These are phyloP conservation scores for maize (Zea mays) DNA, from an alignment of 176 grass and related monocot species.

Conservation along the genomic window DNA sequence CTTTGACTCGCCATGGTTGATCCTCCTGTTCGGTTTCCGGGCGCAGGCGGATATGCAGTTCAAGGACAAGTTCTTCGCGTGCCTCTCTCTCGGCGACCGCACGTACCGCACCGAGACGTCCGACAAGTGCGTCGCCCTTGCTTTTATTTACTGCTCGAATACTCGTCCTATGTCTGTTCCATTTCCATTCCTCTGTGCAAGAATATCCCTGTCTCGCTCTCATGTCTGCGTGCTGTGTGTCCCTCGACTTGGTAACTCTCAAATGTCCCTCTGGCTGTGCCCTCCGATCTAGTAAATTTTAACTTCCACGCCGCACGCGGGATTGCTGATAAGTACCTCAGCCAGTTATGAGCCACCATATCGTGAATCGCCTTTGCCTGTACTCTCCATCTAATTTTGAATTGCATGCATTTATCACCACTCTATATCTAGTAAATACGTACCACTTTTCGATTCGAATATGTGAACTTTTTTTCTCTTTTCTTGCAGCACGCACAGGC, in stretches of 20 bases:
- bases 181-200: not conserved
- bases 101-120: slow-evolving; percentile 82
- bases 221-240: not conserved
- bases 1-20: not conserved
- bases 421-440: not conserved
- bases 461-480: not conserved
- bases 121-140: slow-evolving; percentile 56
- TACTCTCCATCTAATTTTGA: not conserved
- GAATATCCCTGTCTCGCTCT: not conserved
- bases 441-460: slow-evolving; percentile 15
- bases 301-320: not conserved
- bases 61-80: slow-evolving; percentile 95
- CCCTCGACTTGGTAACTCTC: not conserved
- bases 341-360: not conserved
- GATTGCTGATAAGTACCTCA: not conserved
- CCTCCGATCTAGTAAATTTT: not conserved
- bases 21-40: slow-evolving; percentile 21
- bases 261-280: not conserved
- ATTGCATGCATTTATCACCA: slow-evolving; percentile 11
- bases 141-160: not conserved
- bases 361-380: not conserved
- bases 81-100: slow-evolving; percentile 86
- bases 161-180: not conserved
- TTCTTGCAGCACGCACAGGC: slow-evolving; percentile 68
- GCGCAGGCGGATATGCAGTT: slow-evolving; percentile 83